A percentile compares a stretch with the other conserved stretches of the same genome.
Evolutionary conservation across 176 grass and related monocot genomes (phyloP).

Genomic region (Tuctoria greenei): DNA sequence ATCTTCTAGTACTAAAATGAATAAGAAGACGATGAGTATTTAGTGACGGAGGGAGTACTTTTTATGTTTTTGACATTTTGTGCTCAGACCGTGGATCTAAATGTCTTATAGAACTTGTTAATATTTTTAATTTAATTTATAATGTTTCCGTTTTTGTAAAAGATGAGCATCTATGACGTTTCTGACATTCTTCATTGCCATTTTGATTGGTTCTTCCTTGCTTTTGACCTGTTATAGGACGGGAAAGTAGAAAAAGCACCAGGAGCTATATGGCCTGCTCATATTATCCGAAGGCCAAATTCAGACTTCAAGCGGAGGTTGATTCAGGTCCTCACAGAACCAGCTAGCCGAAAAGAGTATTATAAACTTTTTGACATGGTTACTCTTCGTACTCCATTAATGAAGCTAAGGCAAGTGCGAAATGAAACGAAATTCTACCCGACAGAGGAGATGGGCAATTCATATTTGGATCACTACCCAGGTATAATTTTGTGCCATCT

Average conservation of each 20-base stretch:
- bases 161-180: neutral
- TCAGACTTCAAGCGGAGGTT: slow-evolving; percentile 67
- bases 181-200: neutral
- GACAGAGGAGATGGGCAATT: slow-evolving; percentile 44
- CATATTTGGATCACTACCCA: slow-evolving; percentile 66
- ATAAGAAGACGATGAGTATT: too few species aligned
- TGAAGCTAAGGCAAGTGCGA: slow-evolving; percentile 49
- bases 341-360: slow-evolving; percentile 53
- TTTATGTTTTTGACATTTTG: neutral
- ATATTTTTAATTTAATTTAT: neutral
- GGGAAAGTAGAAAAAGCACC: neutral
- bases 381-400: slow-evolving; percentile 28
- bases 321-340: slow-evolving; percentile 44
- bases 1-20: too few species aligned
- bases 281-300: slow-evolving; percentile 46
- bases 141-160: neutral
- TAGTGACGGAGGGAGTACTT: too few species aligned
- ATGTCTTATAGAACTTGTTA: neutral
- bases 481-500: slow-evolving; percentile 44
- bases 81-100: neutral
- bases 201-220: neutral
- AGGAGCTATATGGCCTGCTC: slow-evolving; percentile 50
- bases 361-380: slow-evolving; percentile 28
- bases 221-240: neutral
- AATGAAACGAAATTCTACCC: slow-evolving; percentile 38